Percentiles rank a stretch among this genome's conserved stretches.
phyloP scores from a whole-genome alignment of 352 stramenopile genomes.

The Globisporangium ultimum region DNA sequence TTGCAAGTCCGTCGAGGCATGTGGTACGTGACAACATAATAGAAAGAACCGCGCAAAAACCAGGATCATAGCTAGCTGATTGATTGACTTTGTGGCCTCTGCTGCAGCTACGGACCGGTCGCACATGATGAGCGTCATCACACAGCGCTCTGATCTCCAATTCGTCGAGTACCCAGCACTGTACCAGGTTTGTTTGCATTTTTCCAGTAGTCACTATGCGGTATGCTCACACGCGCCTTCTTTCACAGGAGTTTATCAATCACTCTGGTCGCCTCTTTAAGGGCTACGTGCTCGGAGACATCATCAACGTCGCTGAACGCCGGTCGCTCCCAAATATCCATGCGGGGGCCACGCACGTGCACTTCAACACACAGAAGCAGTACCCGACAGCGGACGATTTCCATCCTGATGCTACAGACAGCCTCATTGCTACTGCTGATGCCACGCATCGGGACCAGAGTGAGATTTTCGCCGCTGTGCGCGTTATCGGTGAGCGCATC shows the following conservation, averaged over 20 bases:
- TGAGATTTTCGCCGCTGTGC: slow-evolving; percentile 53
- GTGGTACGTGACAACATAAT: slow-evolving; percentile 36
- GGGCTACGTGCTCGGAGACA: slow-evolving; percentile 75
- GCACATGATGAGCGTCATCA: slow-evolving; percentile 83
- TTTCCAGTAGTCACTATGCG: background rate
- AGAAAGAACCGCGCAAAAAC: too few relatives aligned
- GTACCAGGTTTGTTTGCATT: slow-evolving; percentile 48
- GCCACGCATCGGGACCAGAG: slow-evolving; percentile 25
- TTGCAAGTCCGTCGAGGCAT: slow-evolving; percentile 82
- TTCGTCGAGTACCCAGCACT: slow-evolving; percentile 53
- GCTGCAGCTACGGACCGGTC: slow-evolving; percentile 66
- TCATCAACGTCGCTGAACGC: slow-evolving; percentile 74
- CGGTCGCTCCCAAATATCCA: slow-evolving; percentile 71
- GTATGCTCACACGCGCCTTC: background rate
- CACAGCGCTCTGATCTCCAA: slow-evolving; percentile 53
- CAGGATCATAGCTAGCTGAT: background rate
- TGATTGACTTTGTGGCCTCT: slow-evolving; percentile 2
- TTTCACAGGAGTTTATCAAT: slow-evolving; percentile 76
- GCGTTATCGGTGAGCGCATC: slow-evolving; percentile 57
- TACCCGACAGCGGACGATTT: slow-evolving; percentile 73
- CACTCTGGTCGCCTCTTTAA: slow-evolving; percentile 79
- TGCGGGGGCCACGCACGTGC: slow-evolving; percentile 44
- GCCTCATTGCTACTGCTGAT: background rate
- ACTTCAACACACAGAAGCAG: slow-evolving; percentile 80
- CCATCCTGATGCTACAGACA: slow-evolving; percentile 16